Conservation (phyloP, 768 basidiomycete genomes). For the Termitomyces sp. region DNA sequence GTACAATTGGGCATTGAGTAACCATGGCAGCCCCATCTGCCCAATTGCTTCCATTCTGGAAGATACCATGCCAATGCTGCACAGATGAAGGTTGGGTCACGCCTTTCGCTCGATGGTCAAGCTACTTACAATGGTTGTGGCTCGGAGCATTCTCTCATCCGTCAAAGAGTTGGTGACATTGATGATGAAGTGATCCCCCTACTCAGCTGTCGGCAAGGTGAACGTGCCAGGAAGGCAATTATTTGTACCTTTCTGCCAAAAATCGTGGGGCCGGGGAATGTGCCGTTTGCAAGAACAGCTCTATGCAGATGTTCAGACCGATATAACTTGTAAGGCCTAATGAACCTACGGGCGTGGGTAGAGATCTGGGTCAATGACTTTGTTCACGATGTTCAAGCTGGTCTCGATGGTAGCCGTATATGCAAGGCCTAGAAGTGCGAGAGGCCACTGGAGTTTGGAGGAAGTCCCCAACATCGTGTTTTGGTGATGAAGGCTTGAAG, state of each 20-base stretch:
- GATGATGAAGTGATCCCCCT: conserved; percentile 3
- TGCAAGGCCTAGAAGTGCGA: background rate
- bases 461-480: background rate
- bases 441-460: background rate
- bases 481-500: background rate
- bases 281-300: conserved; percentile 1
- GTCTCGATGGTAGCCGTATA: background rate
- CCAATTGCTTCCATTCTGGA: conserved; percentile 1
- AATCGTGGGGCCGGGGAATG: background rate
- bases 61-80: conserved; percentile 5
- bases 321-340: background rate
- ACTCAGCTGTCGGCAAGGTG: background rate
- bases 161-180: background rate
- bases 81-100: background rate
- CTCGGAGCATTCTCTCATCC: background rate
- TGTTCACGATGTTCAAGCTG: background rate
- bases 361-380: background rate
- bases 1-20: conserved; percentile 1
- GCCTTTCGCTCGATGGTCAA: no score
- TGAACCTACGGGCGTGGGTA: background rate
- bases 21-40: background rate
- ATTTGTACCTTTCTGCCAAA: background rate
- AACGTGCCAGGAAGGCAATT: background rate
- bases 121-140: background rate
- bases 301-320: background rate